These are phyloP conservation scores for Effrenium voratum DNA, from an alignment of 73 alveolate genomes.

Conservation along the genomic window DNA sequence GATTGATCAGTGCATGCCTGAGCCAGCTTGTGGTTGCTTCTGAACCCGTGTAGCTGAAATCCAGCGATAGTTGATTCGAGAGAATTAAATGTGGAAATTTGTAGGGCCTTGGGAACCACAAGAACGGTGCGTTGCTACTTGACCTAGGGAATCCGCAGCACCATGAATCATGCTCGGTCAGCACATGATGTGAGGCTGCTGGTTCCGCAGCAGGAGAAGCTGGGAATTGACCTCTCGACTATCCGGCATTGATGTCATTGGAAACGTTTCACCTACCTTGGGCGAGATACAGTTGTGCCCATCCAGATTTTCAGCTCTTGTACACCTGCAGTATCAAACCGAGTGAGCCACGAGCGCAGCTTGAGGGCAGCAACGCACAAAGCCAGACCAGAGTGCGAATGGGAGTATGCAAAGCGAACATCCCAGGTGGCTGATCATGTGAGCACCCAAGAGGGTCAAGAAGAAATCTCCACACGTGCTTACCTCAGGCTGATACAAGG, in stretches of 20 bases:
- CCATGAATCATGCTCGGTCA: too few species aligned
- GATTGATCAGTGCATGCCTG: conserved; percentile 47
- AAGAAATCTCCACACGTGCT: conserved; percentile 41
- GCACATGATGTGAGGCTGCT: conserved; percentile 68
- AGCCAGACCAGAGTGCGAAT: neutral
- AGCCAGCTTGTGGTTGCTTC: too few species aligned
- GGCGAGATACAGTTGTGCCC: neutral
- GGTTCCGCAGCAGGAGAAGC: conserved; percentile 87
- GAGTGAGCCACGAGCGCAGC: neutral
- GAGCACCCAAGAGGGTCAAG: conserved; percentile 47
- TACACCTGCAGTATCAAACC: too few species aligned
- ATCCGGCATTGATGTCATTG: conserved; percentile 38
- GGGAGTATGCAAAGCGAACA: neutral
- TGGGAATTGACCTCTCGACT: conserved; percentile 66
- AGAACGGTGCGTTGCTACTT: too few species aligned
- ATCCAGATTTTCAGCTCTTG: too few species aligned
- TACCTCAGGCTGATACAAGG: neutral
- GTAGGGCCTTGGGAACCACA: too few species aligned
- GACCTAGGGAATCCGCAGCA: too few species aligned
- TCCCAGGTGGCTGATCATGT: conserved; percentile 30
- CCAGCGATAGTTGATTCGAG: too few species aligned
- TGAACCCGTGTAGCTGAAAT: too few species aligned
- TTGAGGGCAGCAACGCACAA: neutral
- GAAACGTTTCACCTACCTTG: neutral
- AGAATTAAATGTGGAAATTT: too few species aligned